A percentile compares a stretch with the other conserved stretches of the same genome.
Conservation (phyloP, 2,329 filamentous ascomycete species). For the Geosmithia morbida region DNA sequence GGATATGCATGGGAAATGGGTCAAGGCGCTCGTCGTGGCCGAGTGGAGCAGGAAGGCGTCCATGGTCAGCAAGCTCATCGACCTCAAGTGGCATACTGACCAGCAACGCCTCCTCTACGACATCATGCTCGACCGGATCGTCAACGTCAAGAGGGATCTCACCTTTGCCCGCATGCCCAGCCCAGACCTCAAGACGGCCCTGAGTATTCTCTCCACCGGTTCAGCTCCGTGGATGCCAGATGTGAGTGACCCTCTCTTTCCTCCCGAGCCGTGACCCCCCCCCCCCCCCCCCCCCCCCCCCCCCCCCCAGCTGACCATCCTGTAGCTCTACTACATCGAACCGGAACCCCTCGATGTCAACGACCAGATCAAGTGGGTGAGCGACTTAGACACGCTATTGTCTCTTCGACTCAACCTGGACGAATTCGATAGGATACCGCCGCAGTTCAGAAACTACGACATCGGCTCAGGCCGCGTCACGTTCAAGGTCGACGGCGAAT, state of each 20-base stretch:
- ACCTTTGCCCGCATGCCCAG: constrained; percentile 64
- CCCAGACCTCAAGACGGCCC: constrained; percentile 79
- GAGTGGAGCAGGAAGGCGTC: constrained; percentile 76
- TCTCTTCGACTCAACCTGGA: constrained; percentile 74
- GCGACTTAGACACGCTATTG: constrained; percentile 71
- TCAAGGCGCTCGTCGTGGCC: constrained; percentile 80
- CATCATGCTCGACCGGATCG: constrained; percentile 45
- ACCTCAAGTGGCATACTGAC: constrained; percentile 64
- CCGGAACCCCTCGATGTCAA: constrained; percentile 55
- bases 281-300: too few relatives aligned
- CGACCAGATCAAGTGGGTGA: constrained; percentile 60
- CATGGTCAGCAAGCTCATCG: constrained; percentile 76
- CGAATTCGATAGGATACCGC: constrained; percentile 62
- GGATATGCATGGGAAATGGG: constrained; percentile 71
- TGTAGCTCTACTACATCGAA: constrained; percentile 60
- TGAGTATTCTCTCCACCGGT: constrained; percentile 71
- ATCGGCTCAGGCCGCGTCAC: constrained; percentile 82
- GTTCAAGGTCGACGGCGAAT: constrained; percentile 70
- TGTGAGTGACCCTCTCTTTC: constrained; percentile 27
- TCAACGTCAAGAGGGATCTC: constrained; percentile 60
- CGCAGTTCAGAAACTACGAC: constrained; percentile 61
- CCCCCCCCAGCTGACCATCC: background rate
- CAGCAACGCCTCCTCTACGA: constrained; percentile 47
- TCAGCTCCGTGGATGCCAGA: constrained; percentile 68
- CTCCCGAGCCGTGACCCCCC: too few relatives aligned